Percentiles rank a stretch among this genome's conserved stretches.
These are phyloP conservation scores for Blastobotrys americana DNA, from an alignment of 805 yeast species.

Conservation along the genomic window DNA sequence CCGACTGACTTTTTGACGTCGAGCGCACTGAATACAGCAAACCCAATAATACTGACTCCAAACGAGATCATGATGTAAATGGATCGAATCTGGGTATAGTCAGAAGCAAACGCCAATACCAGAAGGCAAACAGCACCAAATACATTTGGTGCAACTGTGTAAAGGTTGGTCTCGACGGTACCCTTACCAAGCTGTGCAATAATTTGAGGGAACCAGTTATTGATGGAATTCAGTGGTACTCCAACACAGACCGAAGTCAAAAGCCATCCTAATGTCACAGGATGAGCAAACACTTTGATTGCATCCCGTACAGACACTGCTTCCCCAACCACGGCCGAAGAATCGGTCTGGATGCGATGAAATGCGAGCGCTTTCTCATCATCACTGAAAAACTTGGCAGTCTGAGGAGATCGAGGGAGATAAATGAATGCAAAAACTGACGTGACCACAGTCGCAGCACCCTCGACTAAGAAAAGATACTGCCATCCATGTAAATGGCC, in stretches of 20 bases:
- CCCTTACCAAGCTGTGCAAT: slow-evolving; percentile 53
- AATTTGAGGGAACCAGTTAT: slow-evolving; percentile 49
- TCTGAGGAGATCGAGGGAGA: slow-evolving; percentile 35
- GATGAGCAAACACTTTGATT: slow-evolving; percentile 39
- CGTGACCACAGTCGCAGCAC: slow-evolving; percentile 34
- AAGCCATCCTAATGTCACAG: slow-evolving; percentile 41
- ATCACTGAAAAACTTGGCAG: slow-evolving; percentile 34
- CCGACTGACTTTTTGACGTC: slow-evolving; percentile 36
- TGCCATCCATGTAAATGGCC: slow-evolving; percentile 41
- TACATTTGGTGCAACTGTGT: slow-evolving; percentile 48
- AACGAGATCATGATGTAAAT: slow-evolving; percentile 36
- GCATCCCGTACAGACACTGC: slow-evolving; percentile 37
- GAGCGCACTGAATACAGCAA: slow-evolving; percentile 40
- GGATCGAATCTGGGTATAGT: slow-evolving; percentile 35
- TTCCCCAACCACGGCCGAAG: slow-evolving; percentile 36
- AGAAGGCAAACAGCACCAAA: slow-evolving; percentile 42
- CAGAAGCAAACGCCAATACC: slow-evolving; percentile 37
- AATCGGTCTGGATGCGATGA: slow-evolving; percentile 40
- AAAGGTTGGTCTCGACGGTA: slow-evolving; percentile 61
- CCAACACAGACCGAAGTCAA: slow-evolving; percentile 40
- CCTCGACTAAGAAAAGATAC: slow-evolving; percentile 41
- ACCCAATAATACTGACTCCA: slow-evolving; percentile 38
- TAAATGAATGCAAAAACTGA: slow-evolving; percentile 32
- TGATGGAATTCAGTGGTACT: slow-evolving; percentile 43
- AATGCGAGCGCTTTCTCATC: slow-evolving; percentile 43